Conservation (phyloP, 129 eudicot species). For the Tanacetum coccineum region DNA sequence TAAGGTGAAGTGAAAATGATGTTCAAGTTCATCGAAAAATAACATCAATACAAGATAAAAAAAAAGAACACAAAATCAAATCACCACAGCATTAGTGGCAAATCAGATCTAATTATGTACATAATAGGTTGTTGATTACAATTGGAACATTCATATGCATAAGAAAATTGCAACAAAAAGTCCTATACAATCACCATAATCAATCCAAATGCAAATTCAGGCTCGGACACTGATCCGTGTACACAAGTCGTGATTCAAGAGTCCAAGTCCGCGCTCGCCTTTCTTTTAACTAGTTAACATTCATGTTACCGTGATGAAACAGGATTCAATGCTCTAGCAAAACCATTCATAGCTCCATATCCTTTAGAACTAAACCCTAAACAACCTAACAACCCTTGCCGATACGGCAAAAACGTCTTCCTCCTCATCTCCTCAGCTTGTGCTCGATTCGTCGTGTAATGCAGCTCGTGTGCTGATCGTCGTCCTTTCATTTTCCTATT, state of each 20-base stretch:
- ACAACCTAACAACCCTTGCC: slow-evolving; percentile 80
- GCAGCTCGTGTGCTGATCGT: slow-evolving; percentile 64
- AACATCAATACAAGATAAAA: not conserved
- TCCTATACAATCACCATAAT: slow-evolving; percentile 12
- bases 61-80: not conserved
- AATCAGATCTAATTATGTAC: slow-evolving; percentile 10
- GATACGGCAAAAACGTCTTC: slow-evolving; percentile 80
- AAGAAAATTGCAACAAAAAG: slow-evolving; percentile 11
- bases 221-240: not conserved
- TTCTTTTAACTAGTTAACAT: not conserved
- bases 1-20: too few species aligned
- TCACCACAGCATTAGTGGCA: not conserved
- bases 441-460: slow-evolving; percentile 70
- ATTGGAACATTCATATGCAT: slow-evolving; percentile 17
- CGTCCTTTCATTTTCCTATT: slow-evolving; percentile 44
- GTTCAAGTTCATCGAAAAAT: too few species aligned
- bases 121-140: slow-evolving; percentile 19
- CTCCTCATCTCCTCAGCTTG: slow-evolving; percentile 91
- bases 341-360: slow-evolving; percentile 79
- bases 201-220: not conserved
- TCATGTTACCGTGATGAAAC: slow-evolving; percentile 64
- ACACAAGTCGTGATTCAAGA: too few species aligned
- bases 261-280: too few species aligned
- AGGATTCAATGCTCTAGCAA: slow-evolving; percentile 66
- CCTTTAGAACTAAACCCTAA: slow-evolving; percentile 84